Percentiles rank a stretch among this genome's conserved stretches.
Conservation (phyloP, 2,329 filamentous ascomycete species). For the Dryadomyces quercivorus region DNA sequence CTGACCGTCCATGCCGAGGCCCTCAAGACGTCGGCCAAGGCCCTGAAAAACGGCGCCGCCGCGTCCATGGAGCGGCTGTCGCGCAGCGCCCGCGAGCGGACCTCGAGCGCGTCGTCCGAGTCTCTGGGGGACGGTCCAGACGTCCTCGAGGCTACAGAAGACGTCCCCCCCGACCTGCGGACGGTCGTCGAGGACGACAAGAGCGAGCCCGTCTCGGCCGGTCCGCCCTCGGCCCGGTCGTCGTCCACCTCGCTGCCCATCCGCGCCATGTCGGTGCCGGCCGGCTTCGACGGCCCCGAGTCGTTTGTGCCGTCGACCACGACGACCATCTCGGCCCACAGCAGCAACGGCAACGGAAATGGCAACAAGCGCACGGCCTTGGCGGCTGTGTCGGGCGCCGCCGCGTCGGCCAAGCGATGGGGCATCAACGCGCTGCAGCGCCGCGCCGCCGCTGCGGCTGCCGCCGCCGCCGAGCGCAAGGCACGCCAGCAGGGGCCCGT, state of each 20-base stretch:
- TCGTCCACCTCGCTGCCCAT: slow-evolving; percentile 1
- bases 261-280: not conserved
- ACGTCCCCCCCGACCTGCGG: no score
- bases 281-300: not conserved
- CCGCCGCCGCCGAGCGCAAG: slow-evolving; percentile 5
- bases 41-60: slow-evolving; percentile 22
- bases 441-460: slow-evolving; percentile 15
- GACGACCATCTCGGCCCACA: not conserved
- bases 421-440: slow-evolving; percentile 44
- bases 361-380: slow-evolving; percentile 31
- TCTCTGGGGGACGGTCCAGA: no score
- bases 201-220: not conserved
- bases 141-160: no score
- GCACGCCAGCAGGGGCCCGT: not conserved
- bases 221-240: not conserved
- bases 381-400: slow-evolving; percentile 40
- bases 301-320: not conserved
- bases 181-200: not conserved
- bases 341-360: not conserved
- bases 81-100: not conserved
- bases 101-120: slow-evolving; percentile 7
- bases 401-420: slow-evolving; percentile 45
- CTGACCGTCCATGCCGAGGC: slow-evolving; percentile 56
- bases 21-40: slow-evolving; percentile 41
- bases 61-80: not conserved